Evolutionary conservation across 2,329 filamentous ascomycete species (phyloP), one percentile per base, ranked within the genome.

Genomic region (Colletotrichum limetticola): DNA sequence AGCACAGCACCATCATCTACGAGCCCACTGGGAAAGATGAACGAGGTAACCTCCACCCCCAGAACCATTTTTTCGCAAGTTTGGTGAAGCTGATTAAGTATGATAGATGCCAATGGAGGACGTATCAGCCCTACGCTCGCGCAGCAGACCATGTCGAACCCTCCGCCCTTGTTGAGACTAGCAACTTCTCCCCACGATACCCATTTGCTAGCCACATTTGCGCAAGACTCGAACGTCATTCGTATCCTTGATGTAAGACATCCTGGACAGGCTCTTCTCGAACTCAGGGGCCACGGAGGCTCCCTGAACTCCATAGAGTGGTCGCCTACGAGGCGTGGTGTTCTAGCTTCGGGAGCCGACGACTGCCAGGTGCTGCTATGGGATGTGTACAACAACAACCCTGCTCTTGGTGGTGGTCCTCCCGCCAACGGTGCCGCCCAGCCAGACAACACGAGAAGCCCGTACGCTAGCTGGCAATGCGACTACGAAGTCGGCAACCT

Each of bases 1-100:
- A 99, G 81, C 97, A 99, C 82, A 98, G 95, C 76, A 99, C 97
- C 63, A 99, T 99, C 81, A 99, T 99, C 76, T 99, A 99, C 82
- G 97, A 99, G 83, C 97, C 97, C 5, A 96, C 94, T 0, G 93
- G 95, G 76, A 98, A 98, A 84, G 92, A 93, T 74, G 91, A 92
- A 57, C 85, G 90, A 86, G 89, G 93, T 95, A 85, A 76, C 22
- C 8, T 5, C 32, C 26, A 5, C 14, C 30, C 6, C 19, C 26
- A 19, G 12, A n/a, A 16, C 26, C n/a, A 26, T n/a, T 16, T 35
- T 11, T 35, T n/a, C 19, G 28, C 42, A 49, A 49, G 19, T 16
- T 49, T 16, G 22, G 9, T n/a, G 16, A 22, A 5, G 52, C 65
- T 76, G 30, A 75, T 58, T 16, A 12, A 28, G 8, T 11, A 8